phyloP scores from a whole-genome alignment of 768 basidiomycete genomes.

The Coprinopsis cinerea region DNA sequence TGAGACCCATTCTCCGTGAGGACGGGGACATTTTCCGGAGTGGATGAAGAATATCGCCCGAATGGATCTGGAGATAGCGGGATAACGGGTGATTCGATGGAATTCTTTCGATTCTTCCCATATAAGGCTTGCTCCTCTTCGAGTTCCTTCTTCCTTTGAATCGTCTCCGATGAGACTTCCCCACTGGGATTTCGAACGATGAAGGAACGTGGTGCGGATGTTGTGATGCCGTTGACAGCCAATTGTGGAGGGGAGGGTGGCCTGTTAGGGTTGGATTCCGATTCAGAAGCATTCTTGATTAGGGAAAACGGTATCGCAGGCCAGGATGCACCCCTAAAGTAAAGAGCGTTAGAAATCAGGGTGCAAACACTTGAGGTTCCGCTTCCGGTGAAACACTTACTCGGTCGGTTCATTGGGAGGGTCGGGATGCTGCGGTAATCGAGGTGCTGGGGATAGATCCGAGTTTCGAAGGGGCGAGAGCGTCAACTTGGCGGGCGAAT shows the following conservation, averaged over 20 bases:
- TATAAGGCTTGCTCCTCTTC: constrained; percentile 48
- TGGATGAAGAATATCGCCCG: constrained; percentile 57
- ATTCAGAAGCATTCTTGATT: constrained; percentile 22
- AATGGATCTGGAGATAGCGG: constrained; percentile 85
- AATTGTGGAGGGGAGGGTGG: constrained; percentile 55
- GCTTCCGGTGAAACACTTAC: constrained; percentile 13
- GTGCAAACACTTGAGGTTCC: background rate
- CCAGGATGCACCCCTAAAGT: constrained; percentile 22
- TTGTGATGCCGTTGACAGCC: constrained; percentile 64
- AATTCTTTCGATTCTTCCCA: constrained; percentile 24
- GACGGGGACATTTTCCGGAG: constrained; percentile 19
- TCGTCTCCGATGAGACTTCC: constrained; percentile 37
- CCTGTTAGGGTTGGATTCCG: constrained; percentile 16
- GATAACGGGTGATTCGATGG: constrained; percentile 54
- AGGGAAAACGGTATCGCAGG: constrained; percentile 36
- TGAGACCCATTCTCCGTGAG: constrained; percentile 26
- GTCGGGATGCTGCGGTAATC: constrained; percentile 27
- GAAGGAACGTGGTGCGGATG: constrained; percentile 49
- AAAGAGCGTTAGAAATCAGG: background rate
- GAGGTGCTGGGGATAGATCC: constrained; percentile 31
- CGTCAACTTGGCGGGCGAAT: constrained; percentile 22
- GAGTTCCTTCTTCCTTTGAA: constrained; percentile 41
- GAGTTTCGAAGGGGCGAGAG: constrained; percentile 23
- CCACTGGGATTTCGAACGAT: constrained; percentile 17
- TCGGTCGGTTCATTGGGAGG: constrained; percentile 17